Conservation (phyloP, 257 asterid species). For the Ajuga chamaepitys region DNA sequence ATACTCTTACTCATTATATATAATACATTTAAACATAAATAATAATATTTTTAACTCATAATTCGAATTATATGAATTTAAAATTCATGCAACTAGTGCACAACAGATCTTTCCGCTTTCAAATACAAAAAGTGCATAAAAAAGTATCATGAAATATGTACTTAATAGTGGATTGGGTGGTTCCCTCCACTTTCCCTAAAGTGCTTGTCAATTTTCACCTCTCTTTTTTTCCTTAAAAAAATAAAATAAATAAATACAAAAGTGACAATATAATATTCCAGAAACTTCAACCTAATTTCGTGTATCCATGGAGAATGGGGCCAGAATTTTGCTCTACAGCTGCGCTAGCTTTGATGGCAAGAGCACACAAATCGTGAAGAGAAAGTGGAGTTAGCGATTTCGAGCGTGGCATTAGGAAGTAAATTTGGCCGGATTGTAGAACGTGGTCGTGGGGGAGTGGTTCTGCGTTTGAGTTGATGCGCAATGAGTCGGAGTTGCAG, state of each 20-base stretch:
- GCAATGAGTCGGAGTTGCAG: constrained; percentile 49
- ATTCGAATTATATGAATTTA: too few relatives aligned
- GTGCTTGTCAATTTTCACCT: not conserved
- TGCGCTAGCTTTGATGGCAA: constrained; percentile 41
- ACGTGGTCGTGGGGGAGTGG: constrained; percentile 28
- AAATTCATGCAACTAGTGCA: too few relatives aligned
- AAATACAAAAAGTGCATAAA: too few relatives aligned
- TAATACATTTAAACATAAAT: too few relatives aligned
- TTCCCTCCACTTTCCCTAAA: not conserved
- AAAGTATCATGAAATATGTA: too few relatives aligned
- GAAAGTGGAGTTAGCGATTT: constrained; percentile 29
- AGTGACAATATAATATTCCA: constrained; percentile 5
- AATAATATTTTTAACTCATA: too few relatives aligned
- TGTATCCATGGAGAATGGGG: not conserved
- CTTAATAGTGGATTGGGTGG: not conserved
- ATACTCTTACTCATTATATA: too few relatives aligned
- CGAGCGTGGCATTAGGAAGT: constrained; percentile 34
- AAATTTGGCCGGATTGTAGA: constrained; percentile 27
- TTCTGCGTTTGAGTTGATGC: constrained; percentile 24
- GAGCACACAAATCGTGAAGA: constrained; percentile 26
- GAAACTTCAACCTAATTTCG: constrained; percentile 2
- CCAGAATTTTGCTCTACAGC: not conserved
- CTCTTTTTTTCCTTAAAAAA: too few relatives aligned
- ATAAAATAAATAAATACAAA: not conserved
- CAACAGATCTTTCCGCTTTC: too few relatives aligned